phyloP scores from a whole-genome alignment of 345 rosid genomes.

The Rhodamnia argentea region DNA sequence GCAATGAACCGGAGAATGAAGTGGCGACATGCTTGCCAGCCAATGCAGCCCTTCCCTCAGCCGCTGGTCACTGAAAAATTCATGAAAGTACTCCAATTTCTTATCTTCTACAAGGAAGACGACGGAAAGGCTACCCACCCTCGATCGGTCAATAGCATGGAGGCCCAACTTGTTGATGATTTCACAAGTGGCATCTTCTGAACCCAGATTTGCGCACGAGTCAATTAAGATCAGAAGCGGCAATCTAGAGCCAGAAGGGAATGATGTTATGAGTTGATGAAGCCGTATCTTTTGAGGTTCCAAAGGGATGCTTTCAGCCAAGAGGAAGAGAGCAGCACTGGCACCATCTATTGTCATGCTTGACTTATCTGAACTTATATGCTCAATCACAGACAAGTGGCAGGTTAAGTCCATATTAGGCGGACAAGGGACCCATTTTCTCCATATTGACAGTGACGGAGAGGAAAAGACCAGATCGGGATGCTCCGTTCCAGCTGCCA shows the following conservation, averaged over 20 bases:
- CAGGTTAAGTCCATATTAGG: conserved; percentile 32
- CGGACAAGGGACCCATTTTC: conserved; percentile 43
- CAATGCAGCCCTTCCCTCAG: conserved; percentile 75
- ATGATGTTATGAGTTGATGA: conserved; percentile 41
- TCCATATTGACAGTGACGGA: conserved; percentile 76
- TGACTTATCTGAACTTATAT: conserved; percentile 21
- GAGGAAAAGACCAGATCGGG: conserved; percentile 32
- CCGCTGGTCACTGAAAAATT: conserved; percentile 55
- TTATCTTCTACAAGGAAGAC: conserved; percentile 45
- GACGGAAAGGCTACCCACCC: conserved; percentile 37
- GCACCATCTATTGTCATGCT: conserved; percentile 46
- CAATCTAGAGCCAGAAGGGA: conserved; percentile 56
- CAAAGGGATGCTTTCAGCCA: conserved; percentile 50
- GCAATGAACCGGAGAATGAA: conserved; percentile 50
- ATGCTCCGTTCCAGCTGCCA: conserved; percentile 35
- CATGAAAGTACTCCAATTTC: conserved; percentile 22
- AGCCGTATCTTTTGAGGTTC: conserved; percentile 52
- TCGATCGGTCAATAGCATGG: conserved; percentile 52
- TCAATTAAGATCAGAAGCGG: conserved; percentile 71
- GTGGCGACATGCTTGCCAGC: conserved; percentile 71
- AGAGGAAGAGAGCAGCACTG: conserved; percentile 68
- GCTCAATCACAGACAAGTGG: conserved; percentile 64
- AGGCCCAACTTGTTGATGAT: conserved; percentile 48
- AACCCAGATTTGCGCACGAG: conserved; percentile 20
- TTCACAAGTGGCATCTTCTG: conserved; percentile 32